Conservation (phyloP, 1,139 yeast species). For the Nakaseomyces bracarensis region DNA sequence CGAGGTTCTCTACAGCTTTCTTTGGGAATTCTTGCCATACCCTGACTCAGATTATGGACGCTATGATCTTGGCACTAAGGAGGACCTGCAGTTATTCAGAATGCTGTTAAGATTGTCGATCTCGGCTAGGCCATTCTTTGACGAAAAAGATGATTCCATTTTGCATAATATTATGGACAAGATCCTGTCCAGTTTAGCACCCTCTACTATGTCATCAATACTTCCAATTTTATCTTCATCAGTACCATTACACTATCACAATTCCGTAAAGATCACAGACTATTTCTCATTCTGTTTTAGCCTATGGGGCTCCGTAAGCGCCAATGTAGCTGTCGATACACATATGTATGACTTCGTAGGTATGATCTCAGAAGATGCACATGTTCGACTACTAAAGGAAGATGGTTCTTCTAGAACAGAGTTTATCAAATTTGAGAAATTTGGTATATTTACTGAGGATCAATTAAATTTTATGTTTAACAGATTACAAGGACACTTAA, state of each 20-base stretch:
- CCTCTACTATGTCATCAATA: conserved; percentile 50
- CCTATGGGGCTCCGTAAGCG: conserved; percentile 59
- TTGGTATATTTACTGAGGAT: conserved; percentile 54
- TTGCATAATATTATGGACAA: conserved; percentile 33
- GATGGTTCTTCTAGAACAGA: not conserved
- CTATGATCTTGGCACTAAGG: conserved; percentile 28
- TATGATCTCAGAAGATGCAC: conserved; percentile 47
- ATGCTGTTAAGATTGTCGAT: conserved; percentile 34
- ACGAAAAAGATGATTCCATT: conserved; percentile 26
- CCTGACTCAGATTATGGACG: conserved; percentile 37
- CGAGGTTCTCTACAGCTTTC: conserved; percentile 40
- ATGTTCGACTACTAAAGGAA: conserved; percentile 30
- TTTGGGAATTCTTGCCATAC: conserved; percentile 42
- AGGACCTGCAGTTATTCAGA: conserved; percentile 33
- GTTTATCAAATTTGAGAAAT: conserved; percentile 33
- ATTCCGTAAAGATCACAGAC: conserved; percentile 30
- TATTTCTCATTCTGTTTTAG: conserved; percentile 62
- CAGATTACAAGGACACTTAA: conserved; percentile 38
- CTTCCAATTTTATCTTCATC: conserved; percentile 49
- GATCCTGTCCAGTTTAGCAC: conserved; percentile 39
- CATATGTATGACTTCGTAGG: conserved; percentile 66
- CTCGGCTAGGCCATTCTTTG: conserved; percentile 36
- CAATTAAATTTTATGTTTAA: conserved; percentile 57
- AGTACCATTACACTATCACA: conserved; percentile 39
- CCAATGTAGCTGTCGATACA: conserved; percentile 55